Conservation (phyloP, 1,139 yeast species). For the Lodderomyces pseudojiufengensis region DNA sequence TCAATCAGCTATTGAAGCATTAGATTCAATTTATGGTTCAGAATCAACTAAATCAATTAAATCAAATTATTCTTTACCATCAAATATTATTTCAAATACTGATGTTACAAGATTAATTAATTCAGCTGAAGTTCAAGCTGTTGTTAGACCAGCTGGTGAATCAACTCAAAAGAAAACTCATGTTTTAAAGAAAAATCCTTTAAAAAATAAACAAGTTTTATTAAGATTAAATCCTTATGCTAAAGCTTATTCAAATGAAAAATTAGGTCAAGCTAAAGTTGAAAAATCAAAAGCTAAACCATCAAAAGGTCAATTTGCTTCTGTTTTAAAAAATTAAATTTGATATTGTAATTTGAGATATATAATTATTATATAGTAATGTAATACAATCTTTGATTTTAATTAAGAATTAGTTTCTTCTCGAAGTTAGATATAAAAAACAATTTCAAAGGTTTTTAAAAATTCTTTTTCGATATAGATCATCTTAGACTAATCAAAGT, state of each 20-base stretch:
- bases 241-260: slow-evolving; percentile 90
- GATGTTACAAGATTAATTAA: slow-evolving; percentile 97
- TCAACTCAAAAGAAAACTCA: slow-evolving; percentile 89
- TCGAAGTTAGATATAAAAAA: no score
- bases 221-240: slow-evolving; percentile 99
- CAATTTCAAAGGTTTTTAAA: no score
- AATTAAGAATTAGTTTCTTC: no score
- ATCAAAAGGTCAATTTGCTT: slow-evolving; percentile 68
- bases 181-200: slow-evolving; percentile 99
- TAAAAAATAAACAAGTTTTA: slow-evolving; percentile 98
- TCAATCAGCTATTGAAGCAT: slow-evolving; percentile 94
- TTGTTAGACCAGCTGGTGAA: slow-evolving; percentile 95
- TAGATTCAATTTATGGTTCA: slow-evolving; percentile 97
- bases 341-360: no score
- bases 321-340: slow-evolving; percentile 54
- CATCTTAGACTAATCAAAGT: no score
- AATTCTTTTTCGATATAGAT: no score
- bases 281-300: slow-evolving; percentile 60
- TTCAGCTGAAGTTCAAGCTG: slow-evolving; percentile 99
- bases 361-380: no score
- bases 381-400: no score
- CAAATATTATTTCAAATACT: slow-evolving; percentile 90
- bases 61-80: slow-evolving; percentile 89
- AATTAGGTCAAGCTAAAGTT: slow-evolving; percentile 83
- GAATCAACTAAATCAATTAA: slow-evolving; percentile 81